Base-by-base conservation (phyloP, 495 filamentous ascomycete species). In the Pseudoneurospora amorphoporcata region DNA sequence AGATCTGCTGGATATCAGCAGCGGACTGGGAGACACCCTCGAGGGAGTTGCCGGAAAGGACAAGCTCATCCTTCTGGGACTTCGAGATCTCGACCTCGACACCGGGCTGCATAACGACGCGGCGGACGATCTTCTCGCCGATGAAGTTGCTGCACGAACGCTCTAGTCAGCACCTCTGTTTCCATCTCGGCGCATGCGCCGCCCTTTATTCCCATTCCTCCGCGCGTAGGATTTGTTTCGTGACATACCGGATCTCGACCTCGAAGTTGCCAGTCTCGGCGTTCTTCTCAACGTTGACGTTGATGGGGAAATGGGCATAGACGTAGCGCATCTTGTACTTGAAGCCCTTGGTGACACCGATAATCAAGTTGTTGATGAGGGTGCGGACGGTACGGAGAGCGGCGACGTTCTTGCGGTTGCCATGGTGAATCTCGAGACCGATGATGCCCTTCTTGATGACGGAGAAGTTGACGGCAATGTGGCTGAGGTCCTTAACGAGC, bases 321-420 rank as follows among this genome's bases (percentile, higher is more conserved):
- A 99, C 95, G 86, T 99, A 99, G 77, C 95, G 92, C 95, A 99
- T 98, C 92, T 98, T 99, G 92, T 99, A 99, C 87, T 95, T 95
- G 92, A 92, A 99, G 74, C 95, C 95, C 87, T 92, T 94, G 81
- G 96, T 99, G 74, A 99, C 95, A 84, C 95, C 95, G 81, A 93
- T 91, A 85, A 98, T 92, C 84, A 99, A 79, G 90, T 99, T 99
- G 89, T 95, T 92, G 88, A 99, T 97, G 84, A 98, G 79, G 72
- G 94, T 94, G 78, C 92, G 92, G 90, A 99, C 95, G 79, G 95
- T 99, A 79, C 95, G 95, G 81, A 99, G 93, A 74, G 95, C 92
- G 83, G 95, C 95, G 80, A 99, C 91, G 82, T 93, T 94, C 89
- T 99, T 99, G 84, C 95, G 94, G 79, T 88, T 87, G 83, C 95